Evolutionary conservation across 2,329 filamentous ascomycete genomes (phyloP).

Genomic region (Leptodontidium sp.): DNA sequence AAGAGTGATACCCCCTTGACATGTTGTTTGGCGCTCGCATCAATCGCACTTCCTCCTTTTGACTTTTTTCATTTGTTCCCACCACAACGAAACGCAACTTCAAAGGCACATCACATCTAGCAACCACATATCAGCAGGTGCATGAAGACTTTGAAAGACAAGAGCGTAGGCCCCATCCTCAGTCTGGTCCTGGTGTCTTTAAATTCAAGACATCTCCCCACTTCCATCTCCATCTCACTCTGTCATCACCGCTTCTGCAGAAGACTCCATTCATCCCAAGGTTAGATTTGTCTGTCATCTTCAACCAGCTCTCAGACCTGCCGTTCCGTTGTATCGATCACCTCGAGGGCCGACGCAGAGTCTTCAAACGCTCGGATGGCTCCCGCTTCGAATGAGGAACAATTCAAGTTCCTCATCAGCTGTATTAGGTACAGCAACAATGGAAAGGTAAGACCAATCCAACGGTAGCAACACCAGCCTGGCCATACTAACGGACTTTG

Average conservation of each 20-base stretch:
- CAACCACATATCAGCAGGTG: slow-evolving; percentile 31
- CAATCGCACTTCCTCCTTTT: background rate
- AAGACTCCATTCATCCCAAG: slow-evolving; percentile 29
- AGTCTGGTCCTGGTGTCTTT: slow-evolving; percentile 29
- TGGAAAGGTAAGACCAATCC: slow-evolving; percentile 60
- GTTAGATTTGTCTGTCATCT: slow-evolving; percentile 24
- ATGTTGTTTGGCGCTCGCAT: no score
- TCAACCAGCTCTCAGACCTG: slow-evolving; percentile 23
- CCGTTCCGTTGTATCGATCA: background rate
- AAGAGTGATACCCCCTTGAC: no score
- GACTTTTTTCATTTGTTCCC: background rate
- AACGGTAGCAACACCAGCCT: no score
- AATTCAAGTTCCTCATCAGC: slow-evolving; percentile 71
- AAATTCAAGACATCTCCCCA: slow-evolving; percentile 34
- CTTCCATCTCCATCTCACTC: slow-evolving; percentile 22
- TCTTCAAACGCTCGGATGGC: slow-evolving; percentile 53
- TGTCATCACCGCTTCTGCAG: slow-evolving; percentile 28
- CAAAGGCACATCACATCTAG: slow-evolving; percentile 23
- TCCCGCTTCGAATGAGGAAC: slow-evolving; percentile 58
- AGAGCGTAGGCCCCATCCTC: slow-evolving; percentile 20
- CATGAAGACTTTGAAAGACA: slow-evolving; percentile 38
- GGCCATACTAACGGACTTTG: slow-evolving; percentile 10
- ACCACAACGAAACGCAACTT: slow-evolving; percentile 11
- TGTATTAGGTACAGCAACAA: slow-evolving; percentile 69
- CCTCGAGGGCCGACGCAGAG: background rate